phyloP scores from a whole-genome alignment of 495 filamentous ascomycete species.

The Aspergillus steynii region DNA sequence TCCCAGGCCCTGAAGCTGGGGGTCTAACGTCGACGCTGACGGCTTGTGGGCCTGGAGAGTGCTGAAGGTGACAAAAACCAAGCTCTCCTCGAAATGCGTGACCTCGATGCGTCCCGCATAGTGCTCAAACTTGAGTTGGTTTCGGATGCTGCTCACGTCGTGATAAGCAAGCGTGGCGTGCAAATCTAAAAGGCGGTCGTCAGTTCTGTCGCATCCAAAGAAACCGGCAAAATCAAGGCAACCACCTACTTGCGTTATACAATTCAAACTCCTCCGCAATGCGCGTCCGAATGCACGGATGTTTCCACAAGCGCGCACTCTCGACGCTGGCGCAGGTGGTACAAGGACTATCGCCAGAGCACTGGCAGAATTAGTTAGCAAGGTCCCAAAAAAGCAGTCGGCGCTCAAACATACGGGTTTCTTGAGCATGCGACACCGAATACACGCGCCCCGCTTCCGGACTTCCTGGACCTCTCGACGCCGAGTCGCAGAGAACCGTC shows the following conservation, averaged over 20 bases:
- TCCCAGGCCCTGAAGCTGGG: constrained; percentile 54
- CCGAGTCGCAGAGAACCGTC: constrained; percentile 65
- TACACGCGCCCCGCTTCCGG: constrained; percentile 78
- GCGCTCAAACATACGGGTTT: constrained; percentile 57
- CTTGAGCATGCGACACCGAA: constrained; percentile 81
- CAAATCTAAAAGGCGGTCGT: constrained; percentile 43
- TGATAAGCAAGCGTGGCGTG: constrained; percentile 68
- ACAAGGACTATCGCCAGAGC: constrained; percentile 78
- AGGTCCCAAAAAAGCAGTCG: not conserved
- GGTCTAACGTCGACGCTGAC: constrained; percentile 49
- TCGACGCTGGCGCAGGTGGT: constrained; percentile 76
- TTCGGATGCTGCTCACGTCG: constrained; percentile 60
- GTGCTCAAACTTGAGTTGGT: constrained; percentile 54
- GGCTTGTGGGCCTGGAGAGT: constrained; percentile 48
- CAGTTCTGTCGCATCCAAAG: constrained; percentile 11
- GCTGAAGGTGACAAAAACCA: constrained; percentile 51
- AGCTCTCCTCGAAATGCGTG: constrained; percentile 64
- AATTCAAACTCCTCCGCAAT: constrained; percentile 73
- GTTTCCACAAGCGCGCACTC: constrained; percentile 77
- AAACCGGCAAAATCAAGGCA: not conserved
- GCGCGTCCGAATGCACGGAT: constrained; percentile 73
- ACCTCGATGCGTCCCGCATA: constrained; percentile 65
- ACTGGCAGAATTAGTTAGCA: constrained; percentile 39
- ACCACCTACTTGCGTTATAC: constrained; percentile 59
- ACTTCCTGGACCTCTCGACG: constrained; percentile 80